Evolutionary conservation across 495 filamentous ascomycete genomes (phyloP).

Genomic region (Neurospora sp.): DNA sequence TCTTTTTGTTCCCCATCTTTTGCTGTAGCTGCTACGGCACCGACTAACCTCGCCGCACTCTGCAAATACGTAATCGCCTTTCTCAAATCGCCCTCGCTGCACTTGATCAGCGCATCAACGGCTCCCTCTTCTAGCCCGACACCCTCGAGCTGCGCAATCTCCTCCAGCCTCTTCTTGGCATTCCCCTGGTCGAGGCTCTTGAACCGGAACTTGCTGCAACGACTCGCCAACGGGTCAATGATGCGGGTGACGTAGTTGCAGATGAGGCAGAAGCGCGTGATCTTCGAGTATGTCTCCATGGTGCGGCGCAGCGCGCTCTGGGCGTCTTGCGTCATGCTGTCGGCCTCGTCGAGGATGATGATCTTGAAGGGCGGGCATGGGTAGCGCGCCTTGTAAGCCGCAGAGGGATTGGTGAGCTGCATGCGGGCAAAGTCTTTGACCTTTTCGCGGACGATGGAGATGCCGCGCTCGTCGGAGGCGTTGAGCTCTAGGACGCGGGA

Average conservation of each 20-base stretch:
- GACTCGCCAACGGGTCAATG: constrained; percentile 87
- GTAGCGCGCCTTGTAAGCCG: constrained; percentile 59
- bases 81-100: constrained; percentile 86
- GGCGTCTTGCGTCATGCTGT: constrained; percentile 98
- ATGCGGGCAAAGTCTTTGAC: constrained; percentile 96
- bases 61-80: constrained; percentile 96
- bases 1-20: constrained; percentile 24
- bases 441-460: constrained; percentile 94
- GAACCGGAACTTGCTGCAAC: constrained; percentile 96
- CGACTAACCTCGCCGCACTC: constrained; percentile 73
- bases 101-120: constrained; percentile 71
- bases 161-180: constrained; percentile 60
- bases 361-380: constrained; percentile 98
- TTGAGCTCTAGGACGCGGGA: constrained; percentile 95
- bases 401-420: constrained; percentile 74
- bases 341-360: constrained; percentile 93
- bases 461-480: constrained; percentile 96
- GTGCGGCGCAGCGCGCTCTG: constrained; percentile 86
- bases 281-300: constrained; percentile 96
- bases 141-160: constrained; percentile 70
- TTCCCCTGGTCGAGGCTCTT: constrained; percentile 84
- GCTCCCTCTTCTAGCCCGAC: constrained; percentile 68
- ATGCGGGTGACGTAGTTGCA: constrained; percentile 99
- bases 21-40: constrained; percentile 35
- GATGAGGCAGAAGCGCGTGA: constrained; percentile 93